phyloP scores from a whole-genome alignment of 2,329 filamentous ascomycete genomes.

The Scytalidium sp. region DNA sequence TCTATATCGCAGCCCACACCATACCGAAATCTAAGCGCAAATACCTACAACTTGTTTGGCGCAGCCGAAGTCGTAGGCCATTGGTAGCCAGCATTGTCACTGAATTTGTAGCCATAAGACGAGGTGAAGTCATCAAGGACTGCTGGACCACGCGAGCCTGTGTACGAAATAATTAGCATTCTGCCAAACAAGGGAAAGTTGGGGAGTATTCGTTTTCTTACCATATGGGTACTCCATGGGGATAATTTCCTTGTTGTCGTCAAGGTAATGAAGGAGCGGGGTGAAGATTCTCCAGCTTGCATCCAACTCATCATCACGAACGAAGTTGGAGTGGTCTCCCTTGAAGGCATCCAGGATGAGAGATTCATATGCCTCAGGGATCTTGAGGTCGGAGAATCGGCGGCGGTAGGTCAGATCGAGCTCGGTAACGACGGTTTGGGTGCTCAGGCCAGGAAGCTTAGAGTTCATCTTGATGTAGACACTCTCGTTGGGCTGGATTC shows the following conservation, averaged over 20 bases:
- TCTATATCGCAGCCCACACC: conserved; percentile 16
- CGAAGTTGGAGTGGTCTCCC: conserved; percentile 99
- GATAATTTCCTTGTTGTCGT: conserved; percentile 98
- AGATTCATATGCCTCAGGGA: conserved; percentile 97
- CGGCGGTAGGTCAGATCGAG: conserved; percentile 97
- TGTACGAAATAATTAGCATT: conserved; percentile 2
- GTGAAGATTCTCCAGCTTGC: conserved; percentile 99
- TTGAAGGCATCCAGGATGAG: conserved; percentile 96
- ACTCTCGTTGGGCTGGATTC: conserved; percentile 98
- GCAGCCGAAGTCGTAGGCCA: conserved; percentile 79
- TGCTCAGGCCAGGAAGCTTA: conserved; percentile 95
- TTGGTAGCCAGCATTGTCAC: conserved; percentile 88
- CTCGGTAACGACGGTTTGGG: conserved; percentile 99
- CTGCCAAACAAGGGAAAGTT: conserved; percentile 1
- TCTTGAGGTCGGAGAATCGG: conserved; percentile 98
- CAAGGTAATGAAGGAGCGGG: conserved; percentile 93
- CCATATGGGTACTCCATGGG: conserved; percentile 99
- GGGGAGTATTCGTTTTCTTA: conserved; percentile 44
- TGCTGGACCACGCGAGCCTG: conserved; percentile 92
- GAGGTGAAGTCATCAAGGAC: conserved; percentile 98
- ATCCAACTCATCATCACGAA: conserved; percentile 93
- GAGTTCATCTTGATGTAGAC: conserved; percentile 99
- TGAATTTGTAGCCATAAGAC: conserved; percentile 98
- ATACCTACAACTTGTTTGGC: conserved; percentile 77
- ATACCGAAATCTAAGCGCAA: conserved; percentile 11